Evolutionary conservation across 106 monocot genomes (phyloP), one percentile per base, ranked within the genome.

Genomic region (Vanilla planifolia): DNA sequence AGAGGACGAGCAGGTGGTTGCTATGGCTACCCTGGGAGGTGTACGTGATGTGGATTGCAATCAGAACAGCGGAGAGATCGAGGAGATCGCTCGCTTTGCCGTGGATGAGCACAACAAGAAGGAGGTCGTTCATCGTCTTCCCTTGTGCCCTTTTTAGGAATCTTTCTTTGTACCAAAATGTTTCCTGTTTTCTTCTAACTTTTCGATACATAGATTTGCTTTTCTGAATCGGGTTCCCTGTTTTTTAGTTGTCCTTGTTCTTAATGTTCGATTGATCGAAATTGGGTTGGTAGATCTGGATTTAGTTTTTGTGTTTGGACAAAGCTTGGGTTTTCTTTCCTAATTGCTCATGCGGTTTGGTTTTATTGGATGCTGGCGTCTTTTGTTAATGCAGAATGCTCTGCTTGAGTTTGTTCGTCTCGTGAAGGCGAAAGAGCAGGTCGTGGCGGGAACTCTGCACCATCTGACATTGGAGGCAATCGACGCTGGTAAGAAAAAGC

Each of bases 51-150:
- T 30, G 22, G 20, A 11, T 20, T 48, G 46, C 17, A 29, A 8
- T 11, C 53, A 78, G 71, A 83, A 83, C 63, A 65, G 65, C 41
- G 26, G 52, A 24, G 42, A 70, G 55, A 63, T 71, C 45, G 70
- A 67, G 5, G 63, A 74, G 14, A 71, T 84, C 60, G 79, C 72
- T 30, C 71, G 75, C 32, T 79, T 84, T 61, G 84, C 84, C 13
- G 61, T 79, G 47, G 65, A 72, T 24, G 79, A 79, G 30, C 72
- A 79, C 75, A 84, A 84, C 79, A 79, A 84, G 61, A 79, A 79
- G 51, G 64, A 67, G 72, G 77, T 72, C 33, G 14, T 5, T 39
- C 53, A n/a, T n/a, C 6, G 30, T 53, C 6, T 28, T 15, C 10
- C 53, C n/a, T 23, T 2, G 5, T 21, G 7, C 5, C 8, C 9